Base-by-base conservation (phyloP, 1,284 basidiomycete genomes). In the Melanopsichium pennsylvanicum region DNA sequence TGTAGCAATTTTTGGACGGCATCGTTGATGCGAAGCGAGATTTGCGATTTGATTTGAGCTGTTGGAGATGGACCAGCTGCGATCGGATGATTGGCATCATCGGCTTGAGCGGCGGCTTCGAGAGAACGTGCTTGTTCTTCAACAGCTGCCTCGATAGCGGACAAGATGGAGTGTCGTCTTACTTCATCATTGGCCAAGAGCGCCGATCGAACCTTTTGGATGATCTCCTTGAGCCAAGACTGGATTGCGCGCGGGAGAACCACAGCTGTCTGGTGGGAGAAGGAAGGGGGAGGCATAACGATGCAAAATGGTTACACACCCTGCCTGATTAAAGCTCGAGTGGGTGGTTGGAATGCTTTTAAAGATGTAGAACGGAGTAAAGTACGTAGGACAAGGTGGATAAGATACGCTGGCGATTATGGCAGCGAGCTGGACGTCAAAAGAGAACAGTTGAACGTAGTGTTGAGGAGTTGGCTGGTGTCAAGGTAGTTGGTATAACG, bases 281-380 rank as follows among this genome's bases (percentile, higher is more conserved):
- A 69, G 25, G 66, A 63, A 23, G 66, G 60, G 27, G 66, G 66
- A 43, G 66, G 66, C 66, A 69, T 69, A n/a, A n/a, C n/a, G 51
- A 12, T 42, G 39, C 44, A 31, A n/a, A n/a, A n/a, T n/a, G n/a
- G n/a, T n/a, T n/a, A n/a, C n/a, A n/a, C n/a, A n/a, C n/a, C n/a
- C n/a, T 31, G 33, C 3, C 12, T 38, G 44, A 39, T 32, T n/a
- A n/a, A n/a, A n/a, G n/a, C n/a, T n/a, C n/a, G n/a, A n/a, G n/a
- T n/a, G n/a, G n/a, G n/a, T n/a, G n/a, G n/a, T n/a, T n/a, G n/a
- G n/a, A n/a, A n/a, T n/a, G n/a, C n/a, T n/a, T n/a, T n/a, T n/a
- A n/a, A n/a, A n/a, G n/a, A n/a, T n/a, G n/a, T n/a, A n/a, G n/a
- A n/a, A n/a, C n/a, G n/a, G n/a, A n/a, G n/a, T n/a, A n/a, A n/a